A percentile compares a stretch with the other conserved stretches of the same genome.
phyloP scores from a whole-genome alignment of 179 eudicot species.

The Silene coronaria region DNA sequence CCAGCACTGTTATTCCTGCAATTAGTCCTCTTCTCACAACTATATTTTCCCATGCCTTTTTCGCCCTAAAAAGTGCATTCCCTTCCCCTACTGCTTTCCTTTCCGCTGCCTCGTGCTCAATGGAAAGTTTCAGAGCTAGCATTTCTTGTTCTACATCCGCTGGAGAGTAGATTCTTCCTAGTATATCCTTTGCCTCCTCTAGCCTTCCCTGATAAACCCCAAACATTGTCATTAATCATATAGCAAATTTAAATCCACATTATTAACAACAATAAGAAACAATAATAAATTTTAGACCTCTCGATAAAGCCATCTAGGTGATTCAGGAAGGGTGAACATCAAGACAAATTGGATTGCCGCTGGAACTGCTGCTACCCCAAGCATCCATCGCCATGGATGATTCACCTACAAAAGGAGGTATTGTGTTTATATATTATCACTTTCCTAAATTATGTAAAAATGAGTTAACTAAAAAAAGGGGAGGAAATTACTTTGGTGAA shows the following conservation, averaged over 20 bases:
- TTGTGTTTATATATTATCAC: not conserved
- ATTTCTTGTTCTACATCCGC: constrained; percentile 59
- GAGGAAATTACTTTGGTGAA: constrained; percentile 40
- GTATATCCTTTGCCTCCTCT: constrained; percentile 53
- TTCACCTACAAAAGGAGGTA: constrained; percentile 9
- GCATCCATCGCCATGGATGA: constrained; percentile 81
- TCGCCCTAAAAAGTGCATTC: constrained; percentile 34
- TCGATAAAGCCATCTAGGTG: constrained; percentile 70
- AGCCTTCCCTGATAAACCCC: constrained; percentile 36
- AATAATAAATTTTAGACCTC: constrained; percentile 22
- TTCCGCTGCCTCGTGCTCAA: constrained; percentile 48
- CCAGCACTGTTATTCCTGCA: constrained; percentile 72
- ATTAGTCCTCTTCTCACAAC: constrained; percentile 61
- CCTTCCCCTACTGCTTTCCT: constrained; percentile 37
- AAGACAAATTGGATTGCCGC: constrained; percentile 49
- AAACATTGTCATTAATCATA: not conserved
- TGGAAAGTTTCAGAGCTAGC: constrained; percentile 44
- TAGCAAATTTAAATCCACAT: not conserved
- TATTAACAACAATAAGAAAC: not conserved
- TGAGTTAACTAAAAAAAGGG: too few relatives aligned
- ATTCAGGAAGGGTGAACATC: constrained; percentile 65
- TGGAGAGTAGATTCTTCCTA: constrained; percentile 60
- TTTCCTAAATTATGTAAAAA: not conserved
- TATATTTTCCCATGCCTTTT: constrained; percentile 43
- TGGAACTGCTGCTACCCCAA: constrained; percentile 67